Evolutionary conservation across 768 basidiomycete genomes (phyloP), one percentile per base, ranked within the genome.

Genomic region (Clitopilus hobsonii): DNA sequence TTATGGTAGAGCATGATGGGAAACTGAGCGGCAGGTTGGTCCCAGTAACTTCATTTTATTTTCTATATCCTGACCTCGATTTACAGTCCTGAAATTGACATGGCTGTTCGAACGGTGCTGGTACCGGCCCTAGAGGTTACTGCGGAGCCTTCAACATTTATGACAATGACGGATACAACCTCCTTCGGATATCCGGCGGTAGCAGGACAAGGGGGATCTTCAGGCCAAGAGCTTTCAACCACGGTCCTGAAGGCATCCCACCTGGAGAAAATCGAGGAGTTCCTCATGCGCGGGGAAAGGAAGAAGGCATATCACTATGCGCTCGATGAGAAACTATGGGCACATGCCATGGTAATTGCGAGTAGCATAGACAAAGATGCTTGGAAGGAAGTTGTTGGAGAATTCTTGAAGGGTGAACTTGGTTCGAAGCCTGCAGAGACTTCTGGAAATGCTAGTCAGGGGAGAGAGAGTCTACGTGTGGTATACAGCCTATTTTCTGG

Each of bases 271-370:
- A 88, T 97, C 56, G 84, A 93, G 61, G 81, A 82, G 25, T 81
- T 91, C 51, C 79, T 99, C 14, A 69, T 94, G 8, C 82, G 84
- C 55, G 97, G 96, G 14, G 86, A 97, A 62, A 87, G 92, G 29
- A 83, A 83, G 20, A 84, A 87, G 58, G 97, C 97, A 1, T 94
- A 90, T 65, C 84, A 85, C 55, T 94, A 85, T 66, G 96, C 97
- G 2, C 76, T 92, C 38, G 90, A 95, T 56, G 83, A 94, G 69
- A 88, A 83, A 63, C 69, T 98, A 38, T 99, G 96, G 95, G 86
- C 92, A 0, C 97, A 99, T 69, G 96, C 97, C 1, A 84, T 98
- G 82, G 70, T 98, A 54, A 94, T 99, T 59, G 85, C 96, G 8
- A 95, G 91, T 63, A 88, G 90, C 54, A 81, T 97, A 51, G 96